Evolutionary conservation across 2,329 filamentous ascomycete genomes (phyloP), one percentile per base, ranked within the genome.

Genomic region (Arthrobotrys musiformis): DNA sequence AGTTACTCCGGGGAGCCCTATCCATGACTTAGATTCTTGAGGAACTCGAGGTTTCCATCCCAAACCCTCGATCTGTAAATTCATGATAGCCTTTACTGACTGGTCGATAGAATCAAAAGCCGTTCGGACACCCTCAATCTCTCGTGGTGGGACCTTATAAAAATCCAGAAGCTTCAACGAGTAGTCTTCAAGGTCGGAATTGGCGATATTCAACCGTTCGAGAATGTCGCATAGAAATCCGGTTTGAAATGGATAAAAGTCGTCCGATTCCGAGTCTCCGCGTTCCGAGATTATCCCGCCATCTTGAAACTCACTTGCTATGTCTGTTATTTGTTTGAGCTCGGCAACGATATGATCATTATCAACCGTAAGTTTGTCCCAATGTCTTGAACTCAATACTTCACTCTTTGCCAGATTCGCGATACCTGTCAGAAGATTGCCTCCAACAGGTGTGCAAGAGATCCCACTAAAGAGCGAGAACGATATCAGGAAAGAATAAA

Each of bases 301-400:
- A 26, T 73, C 69, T 61, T 66, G 69, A 30, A 64, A 72, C 6
- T 56, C 48, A 9, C 68, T 40, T 13, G 42, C 58, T 11, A 72
- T 42, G 11, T 30, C 40, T 19, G 37, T 40, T 17, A 66, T 73
- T 7, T 40, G 19, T 61, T 61, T 22, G 4, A 66, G 19, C 1
- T 48, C 26, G 9, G 22, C n/a, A 3, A 19, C 8, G 13, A 70
- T 58, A 48, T n/a, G 46, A 13, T 46, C 35, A 7, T 72, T 72
- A 24, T 64, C 48, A 1, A 33, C 48, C 6, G 48, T 72, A 19
- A 72, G 50, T 50, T 46, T 40, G 8, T 24, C 22, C 67, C 68
- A 64, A 17, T 72, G 56, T 19, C 44, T 58, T 13, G 24, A 26
- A 24, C 17, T 30, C 4, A 72, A n/a, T 1, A 40, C 58, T 19